A percentile compares a stretch with the other conserved stretches of the same genome.
These are phyloP conservation scores for Fusarium begoniae DNA, from an alignment of 2,329 filamentous ascomycete species.

Conservation along the genomic window DNA sequence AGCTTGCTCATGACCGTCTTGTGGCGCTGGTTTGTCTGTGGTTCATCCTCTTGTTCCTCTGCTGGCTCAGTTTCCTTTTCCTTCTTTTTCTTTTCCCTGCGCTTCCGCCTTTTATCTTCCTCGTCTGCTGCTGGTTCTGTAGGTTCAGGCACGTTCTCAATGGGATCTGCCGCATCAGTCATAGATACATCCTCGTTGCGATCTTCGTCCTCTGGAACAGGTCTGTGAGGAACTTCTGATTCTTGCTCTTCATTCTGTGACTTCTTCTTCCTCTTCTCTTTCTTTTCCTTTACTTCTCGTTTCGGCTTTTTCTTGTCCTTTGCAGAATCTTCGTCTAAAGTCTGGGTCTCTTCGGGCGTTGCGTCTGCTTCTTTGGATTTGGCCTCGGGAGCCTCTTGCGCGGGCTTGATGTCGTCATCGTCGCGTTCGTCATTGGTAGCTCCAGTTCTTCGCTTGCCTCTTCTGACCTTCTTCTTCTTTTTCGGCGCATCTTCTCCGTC, in stretches of 20 bases:
- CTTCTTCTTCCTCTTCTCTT: constrained; percentile 18
- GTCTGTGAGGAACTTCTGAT: constrained; percentile 10
- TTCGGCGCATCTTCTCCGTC: constrained; percentile 24
- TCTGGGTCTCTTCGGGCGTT: constrained; percentile 42
- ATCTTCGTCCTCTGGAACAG: constrained; percentile 5
- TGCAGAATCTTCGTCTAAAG: constrained; percentile 38
- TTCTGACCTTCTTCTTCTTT: constrained; percentile 41
- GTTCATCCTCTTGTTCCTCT: constrained; percentile 39
- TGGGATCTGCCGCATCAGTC: constrained; percentile 26
- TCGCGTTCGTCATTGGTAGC: constrained; percentile 10
- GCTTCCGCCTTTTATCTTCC: constrained; percentile 33
- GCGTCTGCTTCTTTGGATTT: constrained; percentile 45
- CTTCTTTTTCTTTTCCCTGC: constrained; percentile 48
- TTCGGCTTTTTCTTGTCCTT: constrained; percentile 37
- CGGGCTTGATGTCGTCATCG: constrained; percentile 24
- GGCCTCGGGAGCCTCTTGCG: constrained; percentile 10
- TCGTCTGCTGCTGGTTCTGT: not conserved
- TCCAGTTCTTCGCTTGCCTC: constrained; percentile 35
- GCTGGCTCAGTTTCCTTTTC: constrained; percentile 29
- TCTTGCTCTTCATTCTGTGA: constrained; percentile 16
- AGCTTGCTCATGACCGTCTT: constrained; percentile 65
- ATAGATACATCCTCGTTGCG: constrained; percentile 36
- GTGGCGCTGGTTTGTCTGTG: constrained; percentile 51
- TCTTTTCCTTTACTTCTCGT: constrained; percentile 19
- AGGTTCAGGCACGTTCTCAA: not conserved